Evolutionary conservation across 495 filamentous ascomycete species (phyloP), one percentile per base, ranked within the genome.

Genomic region (Penicillium coprophilum): DNA sequence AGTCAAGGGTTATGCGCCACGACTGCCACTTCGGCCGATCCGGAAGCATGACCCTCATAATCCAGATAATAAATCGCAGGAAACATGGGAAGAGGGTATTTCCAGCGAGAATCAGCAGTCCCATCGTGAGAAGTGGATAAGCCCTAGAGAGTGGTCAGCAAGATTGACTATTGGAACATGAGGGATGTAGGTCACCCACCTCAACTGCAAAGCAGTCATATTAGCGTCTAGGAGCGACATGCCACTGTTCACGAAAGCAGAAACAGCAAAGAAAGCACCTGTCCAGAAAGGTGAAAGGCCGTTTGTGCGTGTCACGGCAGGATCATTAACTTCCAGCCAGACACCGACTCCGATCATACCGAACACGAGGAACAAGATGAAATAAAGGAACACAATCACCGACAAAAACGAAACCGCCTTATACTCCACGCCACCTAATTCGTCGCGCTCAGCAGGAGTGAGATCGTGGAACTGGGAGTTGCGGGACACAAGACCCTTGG

Each of bases 201-300:
- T 67, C 24, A 71, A 68, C 39, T 78, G 74, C 19, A 78, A 61
- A 23, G 73, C 73, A 46, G 66, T 80, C 86, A 95, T 91, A 59
- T 95, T 95, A 19, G 81, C 76, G 69, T 95, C 91, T 40, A 96
- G 69, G 31, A 96, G 81, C 19, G 83, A 84, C 91, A 96, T 92
- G 20, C 91, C 91, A 20, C 82, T 87, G 65, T 95, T 96, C 60
- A 89, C 92, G 70, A 96, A 96, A 3, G 89, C 91, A 47, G 86
- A 90, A 1, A 75, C 66, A 15, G 74, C 75, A 55, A 78, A 76
- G 43, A 78, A 79, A 3, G 71, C 66, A 12, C 75, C 75, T 1
- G 72, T 75, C 71, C 71, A 78, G 55, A 81, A 89, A 13, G 88
- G 83, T 55, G 85, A 82, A 40, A 90, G 77, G 1, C 86, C 88